Evolutionary conservation across 148 eudicot species (phyloP), one percentile per base, ranked within the genome.

Genomic region (Amaranthus palmeri): DNA sequence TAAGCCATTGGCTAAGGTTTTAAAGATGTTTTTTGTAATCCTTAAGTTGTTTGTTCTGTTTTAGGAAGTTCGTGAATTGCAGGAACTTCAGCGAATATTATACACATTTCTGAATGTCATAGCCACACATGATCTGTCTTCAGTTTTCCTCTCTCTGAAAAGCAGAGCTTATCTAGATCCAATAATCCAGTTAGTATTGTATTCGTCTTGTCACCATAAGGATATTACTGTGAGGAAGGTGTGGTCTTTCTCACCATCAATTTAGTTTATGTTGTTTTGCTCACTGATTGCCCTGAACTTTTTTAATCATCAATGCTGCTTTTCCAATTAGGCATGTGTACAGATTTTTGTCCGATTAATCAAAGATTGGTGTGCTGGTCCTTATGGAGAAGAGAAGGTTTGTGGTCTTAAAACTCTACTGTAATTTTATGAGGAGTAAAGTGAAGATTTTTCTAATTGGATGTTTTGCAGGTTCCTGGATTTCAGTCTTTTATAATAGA

Each of bases 1-100:
- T 17, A 12, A 5, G 52, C 8, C 52, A 48, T 8, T 53, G 18
- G 17, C 10, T 42, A 65, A 67, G 11, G 36, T 36, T 68, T 59
- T 18, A 14, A 47, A 51, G 59, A 54, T 18, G n/a, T 46, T 0
- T 4, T 61, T 55, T 6, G 36, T 40, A 10, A 25, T 58, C 25
- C 14, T 43, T 25, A 44, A 17, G 45, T 57, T 14, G 13, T 53
- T 17, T 57, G 7, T 70, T 75, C 43, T 66, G 5, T 74, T 76
- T 71, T 74, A 95, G 99, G 99, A 95, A 84, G 82, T 90, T 78
- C 99, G 99, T 71, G 99, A 95, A 74, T 40, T 85, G 62, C 87
- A 77, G 81, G 99, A 95, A 72, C 96, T 95, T 77, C 99, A 95
- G 80, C 84, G 85, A 70, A 88, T 86, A 49, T 82, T 95, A 17